Evolutionary conservation across 2,329 filamentous ascomycete species (phyloP), one percentile per base, ranked within the genome.

Genomic region (Fusarium sp.): DNA sequence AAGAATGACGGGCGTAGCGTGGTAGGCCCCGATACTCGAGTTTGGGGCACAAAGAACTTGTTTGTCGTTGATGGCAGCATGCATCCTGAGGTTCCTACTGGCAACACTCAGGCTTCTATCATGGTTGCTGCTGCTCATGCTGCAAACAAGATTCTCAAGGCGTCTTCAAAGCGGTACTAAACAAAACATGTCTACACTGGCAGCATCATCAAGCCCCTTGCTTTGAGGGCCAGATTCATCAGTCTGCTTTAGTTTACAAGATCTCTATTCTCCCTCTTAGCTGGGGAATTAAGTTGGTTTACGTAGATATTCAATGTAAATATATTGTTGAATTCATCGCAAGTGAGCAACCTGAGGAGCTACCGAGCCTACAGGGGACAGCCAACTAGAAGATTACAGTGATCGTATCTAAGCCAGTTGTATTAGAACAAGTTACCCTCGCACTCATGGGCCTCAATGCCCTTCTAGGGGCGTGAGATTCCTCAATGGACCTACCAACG

Each of bases 41-140:
- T 78, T 8, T 78, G 74, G 70, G 74, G 75, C 14, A 77, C 71
- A 8, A 69, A 74, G 44, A 77, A 77, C 55, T 38, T 77, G 16
- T 77, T 77, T 23, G 71, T 77, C 7, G 73, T 75, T 4, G 76
- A 78, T 29, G 76, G 65, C 3, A 77, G 75, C 44, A 77, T 77
- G 60, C 76, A 77, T 4, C 76, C 76, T n/a, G 65, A 76, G 11
- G 58, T 76, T 18, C 74, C 74, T 4, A 76, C 73, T 11, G 74
- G 74, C 13, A 76, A 76, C 29, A 75, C 70, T 0, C 66, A 70
- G 34, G 73, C 73, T 18, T 49, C 61, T 5, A 67, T 76, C 44
- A 75, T 76, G 74, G 71, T 76, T 25, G 74, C 71, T 53, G 74
- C 74, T 36, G 72, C 62, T 7, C 64, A 67, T 31, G 74, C 74